phyloP scores from a whole-genome alignment of 306 rosid species.

The Echinosophora koreensis region DNA sequence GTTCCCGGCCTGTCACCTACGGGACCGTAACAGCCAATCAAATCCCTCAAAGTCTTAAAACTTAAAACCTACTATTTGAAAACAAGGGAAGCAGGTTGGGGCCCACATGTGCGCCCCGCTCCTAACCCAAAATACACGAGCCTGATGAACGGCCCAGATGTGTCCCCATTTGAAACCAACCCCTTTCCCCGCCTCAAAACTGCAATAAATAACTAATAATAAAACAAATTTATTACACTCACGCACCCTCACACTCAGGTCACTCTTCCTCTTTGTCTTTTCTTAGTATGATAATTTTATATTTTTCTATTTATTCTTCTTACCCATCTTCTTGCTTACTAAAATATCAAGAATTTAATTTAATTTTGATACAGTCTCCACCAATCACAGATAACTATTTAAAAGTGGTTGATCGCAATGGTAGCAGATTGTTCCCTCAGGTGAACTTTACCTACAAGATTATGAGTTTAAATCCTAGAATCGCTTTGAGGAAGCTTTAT shows the following conservation, averaged over 20 bases:
- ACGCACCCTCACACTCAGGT: not conserved
- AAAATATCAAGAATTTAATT: too few relatives aligned
- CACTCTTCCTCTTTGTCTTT: constrained; percentile 33
- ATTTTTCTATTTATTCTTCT: too few relatives aligned
- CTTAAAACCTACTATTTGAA: constrained; percentile 23
- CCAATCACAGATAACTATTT: too few relatives aligned
- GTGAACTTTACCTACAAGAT: too few relatives aligned
- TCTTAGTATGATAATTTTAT: not conserved
- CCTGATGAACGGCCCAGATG: constrained; percentile 69
- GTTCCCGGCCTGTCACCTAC: constrained; percentile 47
- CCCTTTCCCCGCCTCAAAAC: constrained; percentile 70
- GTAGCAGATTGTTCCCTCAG: too few relatives aligned
- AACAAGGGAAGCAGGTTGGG: constrained; percentile 45
- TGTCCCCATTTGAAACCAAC: constrained; percentile 60
- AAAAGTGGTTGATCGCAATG: too few relatives aligned
- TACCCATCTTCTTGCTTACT: too few relatives aligned
- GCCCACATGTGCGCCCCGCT: constrained; percentile 67
- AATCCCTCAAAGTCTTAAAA: not conserved
- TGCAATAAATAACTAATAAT: constrained; percentile 39
- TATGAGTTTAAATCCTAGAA: too few relatives aligned
- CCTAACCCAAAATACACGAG: constrained; percentile 59
- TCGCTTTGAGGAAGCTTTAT: too few relatives aligned
- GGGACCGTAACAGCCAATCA: constrained; percentile 38
- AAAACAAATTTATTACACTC: constrained; percentile 50
- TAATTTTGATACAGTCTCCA: too few relatives aligned